These are phyloP conservation scores for Eucalyptus regnans DNA, from an alignment of 345 rosid species.

Conservation along the genomic window DNA sequence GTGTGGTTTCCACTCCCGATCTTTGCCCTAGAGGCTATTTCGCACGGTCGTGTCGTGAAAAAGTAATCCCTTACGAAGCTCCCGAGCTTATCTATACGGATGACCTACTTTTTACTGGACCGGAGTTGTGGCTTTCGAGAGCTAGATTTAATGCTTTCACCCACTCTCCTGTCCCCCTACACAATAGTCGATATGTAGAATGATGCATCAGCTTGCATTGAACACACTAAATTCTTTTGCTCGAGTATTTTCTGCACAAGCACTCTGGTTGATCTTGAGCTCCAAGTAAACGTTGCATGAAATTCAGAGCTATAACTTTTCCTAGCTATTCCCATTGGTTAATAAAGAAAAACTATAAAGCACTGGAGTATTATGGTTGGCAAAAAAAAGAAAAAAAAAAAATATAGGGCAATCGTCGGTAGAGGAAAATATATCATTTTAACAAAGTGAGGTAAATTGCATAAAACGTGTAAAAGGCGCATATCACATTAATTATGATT, in stretches of 20 bases:
- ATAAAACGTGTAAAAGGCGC: neutral
- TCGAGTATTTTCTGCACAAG: neutral
- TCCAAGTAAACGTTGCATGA: neutral
- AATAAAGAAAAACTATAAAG: neutral
- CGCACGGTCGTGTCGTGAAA: neutral
- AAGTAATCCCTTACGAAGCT: neutral
- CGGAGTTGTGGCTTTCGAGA: neutral
- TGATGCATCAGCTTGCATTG: neutral
- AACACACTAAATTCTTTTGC: neutral
- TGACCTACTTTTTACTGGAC: neutral
- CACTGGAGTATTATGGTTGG: neutral
- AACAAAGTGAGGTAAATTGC: neutral
- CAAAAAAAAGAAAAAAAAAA: neutral
- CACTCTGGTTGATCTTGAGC: neutral
- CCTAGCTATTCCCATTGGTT: neutral
- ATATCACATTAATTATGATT: neutral
- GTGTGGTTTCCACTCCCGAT: neutral
- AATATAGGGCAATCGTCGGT: neutral
- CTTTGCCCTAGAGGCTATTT: neutral
- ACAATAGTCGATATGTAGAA: neutral
- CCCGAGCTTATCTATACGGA: neutral
- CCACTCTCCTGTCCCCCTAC: neutral
- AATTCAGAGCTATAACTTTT: neutral
- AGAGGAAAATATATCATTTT: neutral
- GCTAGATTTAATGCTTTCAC: neutral